Evolutionary conservation across 495 filamentous ascomycete genomes (phyloP).

Genomic region (Neurospora intermedia): DNA sequence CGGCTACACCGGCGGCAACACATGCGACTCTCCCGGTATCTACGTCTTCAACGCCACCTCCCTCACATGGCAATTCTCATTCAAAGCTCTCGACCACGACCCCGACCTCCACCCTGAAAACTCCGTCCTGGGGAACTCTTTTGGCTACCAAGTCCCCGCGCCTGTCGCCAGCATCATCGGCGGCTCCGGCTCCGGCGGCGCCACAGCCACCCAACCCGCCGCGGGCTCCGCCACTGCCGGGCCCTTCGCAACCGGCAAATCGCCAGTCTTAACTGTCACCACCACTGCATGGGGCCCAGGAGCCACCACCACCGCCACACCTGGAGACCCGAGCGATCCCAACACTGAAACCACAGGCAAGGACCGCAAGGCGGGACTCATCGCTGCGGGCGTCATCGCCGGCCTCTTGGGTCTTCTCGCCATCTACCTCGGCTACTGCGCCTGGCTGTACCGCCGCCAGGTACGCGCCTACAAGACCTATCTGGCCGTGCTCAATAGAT

Average conservation of each 20-base stretch:
- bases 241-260: slow-evolving; percentile 56
- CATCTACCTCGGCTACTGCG: slow-evolving; percentile 58
- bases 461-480: slow-evolving; percentile 51
- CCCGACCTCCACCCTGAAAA: slow-evolving; percentile 28
- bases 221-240: slow-evolving; percentile 50
- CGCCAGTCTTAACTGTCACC: slow-evolving; percentile 55
- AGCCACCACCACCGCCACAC: slow-evolving; percentile 24
- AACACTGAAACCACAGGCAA: slow-evolving; percentile 10
- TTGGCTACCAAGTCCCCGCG: slow-evolving; percentile 54
- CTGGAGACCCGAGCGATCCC: neutral
- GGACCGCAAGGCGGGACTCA: slow-evolving; percentile 45
- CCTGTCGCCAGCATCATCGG: slow-evolving; percentile 53
- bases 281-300: slow-evolving; percentile 26
- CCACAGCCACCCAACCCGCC: slow-evolving; percentile 56
- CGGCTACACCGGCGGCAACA: slow-evolving; percentile 52
- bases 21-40: slow-evolving; percentile 59
- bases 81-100: slow-evolving; percentile 34
- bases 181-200: slow-evolving; percentile 48
- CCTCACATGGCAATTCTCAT: slow-evolving; percentile 49
- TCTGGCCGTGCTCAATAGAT: slow-evolving; percentile 43
- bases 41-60: slow-evolving; percentile 57
- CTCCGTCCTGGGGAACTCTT: slow-evolving; percentile 43
- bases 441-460: slow-evolving; percentile 57
- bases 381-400: slow-evolving; percentile 53
- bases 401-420: slow-evolving; percentile 48